Base-by-base conservation (phyloP, 2,329 filamentous ascomycete genomes). In the Epichloe festucae region DNA sequence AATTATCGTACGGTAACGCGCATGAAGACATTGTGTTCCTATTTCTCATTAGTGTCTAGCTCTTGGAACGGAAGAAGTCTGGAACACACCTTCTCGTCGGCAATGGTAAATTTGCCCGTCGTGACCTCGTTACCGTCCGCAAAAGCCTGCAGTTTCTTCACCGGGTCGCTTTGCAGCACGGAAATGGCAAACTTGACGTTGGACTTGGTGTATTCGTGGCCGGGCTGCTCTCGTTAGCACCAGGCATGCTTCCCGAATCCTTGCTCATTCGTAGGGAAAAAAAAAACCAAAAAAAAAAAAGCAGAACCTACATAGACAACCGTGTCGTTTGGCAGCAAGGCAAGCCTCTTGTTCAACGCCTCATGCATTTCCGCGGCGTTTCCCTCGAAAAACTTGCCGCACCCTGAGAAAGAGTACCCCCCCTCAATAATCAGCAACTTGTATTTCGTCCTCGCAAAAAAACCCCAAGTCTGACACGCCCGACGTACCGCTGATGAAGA, bases 21-120 rank as follows among this genome's bases (percentile, higher is more conserved):
- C 93, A 98, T 97, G 63, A 98, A 98, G 2, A 95, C 88, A 62
- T 98, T 98, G 67, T 97, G 89, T 70, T 87, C 73, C 87, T 91
- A 56, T 43, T 34, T 10, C 40, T 40, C 21, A 49, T 55, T 48
- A 54, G 54, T 31, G 27, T 2, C 21, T 4, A 31, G 11, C 1
- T 17, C 5, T 27, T 15, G 5, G 43, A 27, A 48, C 21, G n/a
- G 8, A 23, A 7, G 7, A 17, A 27, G 10, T 6, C 10, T 12
- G 17, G 5, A 19, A 49, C 68, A 52, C 68, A 88, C 87, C 84
- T 97, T 97, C 71, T 98, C 93, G 63, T 98, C 89, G 0, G 85
- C 90, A 67, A 98, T 97, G 0, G 91, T 98, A 61, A 95, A 97
- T 63, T 89, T 87, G 46, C 93, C 93, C 67, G 95, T 90, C 1